Base-by-base conservation (phyloP, 2,329 filamentous ascomycete species). In the Zymoseptoria crescenta region DNA sequence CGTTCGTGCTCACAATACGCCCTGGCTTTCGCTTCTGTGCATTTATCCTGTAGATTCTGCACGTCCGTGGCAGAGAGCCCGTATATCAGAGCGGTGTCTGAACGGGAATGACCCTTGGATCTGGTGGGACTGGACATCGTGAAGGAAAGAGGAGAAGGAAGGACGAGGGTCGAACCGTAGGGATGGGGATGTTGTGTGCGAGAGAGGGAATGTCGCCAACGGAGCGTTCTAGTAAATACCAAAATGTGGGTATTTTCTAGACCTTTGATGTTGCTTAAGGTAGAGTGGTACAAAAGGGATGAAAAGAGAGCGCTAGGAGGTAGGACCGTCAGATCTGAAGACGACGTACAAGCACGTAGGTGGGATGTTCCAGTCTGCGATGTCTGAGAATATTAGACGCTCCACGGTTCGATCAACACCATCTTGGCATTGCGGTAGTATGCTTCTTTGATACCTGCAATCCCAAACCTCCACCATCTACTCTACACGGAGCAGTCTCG, bases 1-100 rank as follows among this genome's bases (percentile, higher is more conserved):
- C n/a, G 28, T 49, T n/a, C 49, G 24, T 29, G 78, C 76, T 73
- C 76, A 83, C 91, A 96, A 77, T 97, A 96, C 41, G 93, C 91
- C 56, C 79, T 81, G 2, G 79, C 79, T 74, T 95, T 95, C 60
- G 92, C 91, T 5, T 83, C 83, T 56, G 83, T 79, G 65, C 87
- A 86, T 70, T 82, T 79, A 59, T 77, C 74, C 56, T 81, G 82
- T 53, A 96, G 82, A 49, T 79, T 77, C 60, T 79, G 72, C 71
- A 96, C 83, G 72, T 96, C 87, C 54, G 77, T 72, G 16, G 75
- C 71, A 8, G 83, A 84, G 50, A 96, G 77, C 21, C 77, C 77
- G 65, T 79, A 70, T 49, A 79, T 74, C 68, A 79, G 63, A 56
- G 72, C 76, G 55, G 74, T 76, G 35, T 70, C 72, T 60, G 71